Base-by-base conservation (phyloP, 2,329 filamentous ascomycete genomes). In the Nannizziopsis arthrosporioides region DNA sequence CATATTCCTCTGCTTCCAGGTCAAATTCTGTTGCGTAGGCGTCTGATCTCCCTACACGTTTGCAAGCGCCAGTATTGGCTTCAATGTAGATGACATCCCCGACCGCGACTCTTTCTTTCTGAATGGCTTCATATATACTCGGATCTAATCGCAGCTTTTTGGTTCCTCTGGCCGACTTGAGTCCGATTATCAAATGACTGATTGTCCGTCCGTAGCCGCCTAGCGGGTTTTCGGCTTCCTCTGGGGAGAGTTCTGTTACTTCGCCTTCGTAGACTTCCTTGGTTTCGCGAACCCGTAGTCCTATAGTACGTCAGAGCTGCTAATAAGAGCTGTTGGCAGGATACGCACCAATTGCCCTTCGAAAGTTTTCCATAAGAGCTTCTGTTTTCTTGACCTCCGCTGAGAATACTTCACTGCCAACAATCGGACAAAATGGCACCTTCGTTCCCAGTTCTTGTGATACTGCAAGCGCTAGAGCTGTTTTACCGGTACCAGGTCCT, bases 191-290 rank as follows among this genome's bases (percentile, higher is more conserved):
- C 48, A 98, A 76, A 57, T 94, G 94, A 67, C 86, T 92, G 66
- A 98, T 96, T 22, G 92, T 98, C 73, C 93, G 88, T 57, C 92
- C 92, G 66, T 96, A 98, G 59, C 88, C 89, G 52, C 92, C 92
- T 38, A 98, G 76, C 19, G 92, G 92, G 68, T 98, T 98, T 73
- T 96, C 92, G 3, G 90, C 85, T 75, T 98, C 92, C 70, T 98
- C 92, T 35, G 92, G 92, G 30, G 90, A 94, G 57, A 98, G 80
- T 68, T 98, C 92, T 56, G 87, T 95, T 49, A 98, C 92, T 70
- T 98, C 92, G 63, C 92, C 92, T 71, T 98, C 92, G 70, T 96
- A 98, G 51, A 98, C 90, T 70, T 98, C 92, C 70, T 98, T 98
- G 45, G 90, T 95, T 75, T 98, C 92, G 61, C 92, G 87, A 56